Base-by-base conservation (phyloP, 2,329 filamentous ascomycete genomes). In the Aureobasidium lini region DNA sequence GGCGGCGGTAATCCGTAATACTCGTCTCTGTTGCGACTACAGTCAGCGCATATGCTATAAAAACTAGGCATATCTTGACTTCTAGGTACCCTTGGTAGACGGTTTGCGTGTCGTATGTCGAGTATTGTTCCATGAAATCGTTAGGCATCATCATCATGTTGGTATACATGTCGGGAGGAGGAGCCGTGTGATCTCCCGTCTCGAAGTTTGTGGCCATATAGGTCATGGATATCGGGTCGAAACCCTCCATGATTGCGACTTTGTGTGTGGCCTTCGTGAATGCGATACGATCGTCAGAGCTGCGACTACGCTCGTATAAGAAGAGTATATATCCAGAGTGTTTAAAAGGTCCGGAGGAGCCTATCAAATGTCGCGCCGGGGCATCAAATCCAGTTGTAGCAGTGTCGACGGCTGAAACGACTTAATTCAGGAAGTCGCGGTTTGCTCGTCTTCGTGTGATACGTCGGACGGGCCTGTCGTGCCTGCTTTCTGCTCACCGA, bases 141-240 rank as follows among this genome's bases (percentile, higher is more conserved):
- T 40, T 48, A 34, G 77, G 75, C 44, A 80, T 72, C 57, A 77
- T 72, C n/a, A 77, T 71, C 69, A 80, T 76, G 28, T 77, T 73
- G 68, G 68, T 63, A 56, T 69, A 70, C 42, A 74, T 71, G 64
- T 76, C 72, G 10, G 67, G 62, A 59, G 74, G 73, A 57, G 78
- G 76, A 52, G 81, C 74, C 69, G 79, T 77, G 50, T 79, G 76
- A 62, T 84, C 77, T 59, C 18, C 34, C 7, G 50, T 5, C n/a
- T 79, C 77, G 69, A 84, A 75, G 63, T 81, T 80, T 65, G 78
- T 80, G 59, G 79, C 77, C 72, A 84, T 72, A 67, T 84, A 86
- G 66, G 81, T 80, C 82, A 85, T 84, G 70, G 79, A 77, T 72
- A 81, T 79, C 64, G 80, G 80, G 70, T 84, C 81, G 72, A 81